Percentiles rank a stretch among this genome's conserved stretches.
phyloP scores from a whole-genome alignment of 805 yeast genomes.

The Ogataea pignaliae region DNA sequence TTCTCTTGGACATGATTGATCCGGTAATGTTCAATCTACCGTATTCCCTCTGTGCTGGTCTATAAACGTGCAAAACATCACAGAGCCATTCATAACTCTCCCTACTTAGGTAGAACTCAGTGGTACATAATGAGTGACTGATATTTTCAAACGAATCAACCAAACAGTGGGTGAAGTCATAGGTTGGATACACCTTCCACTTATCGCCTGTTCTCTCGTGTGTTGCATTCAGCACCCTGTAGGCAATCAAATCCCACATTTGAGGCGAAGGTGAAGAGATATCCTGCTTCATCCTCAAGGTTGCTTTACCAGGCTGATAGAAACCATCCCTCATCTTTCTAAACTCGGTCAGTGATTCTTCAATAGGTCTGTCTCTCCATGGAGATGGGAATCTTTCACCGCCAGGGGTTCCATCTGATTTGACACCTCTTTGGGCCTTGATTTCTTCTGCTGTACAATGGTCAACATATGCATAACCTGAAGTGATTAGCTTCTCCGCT shows the following conservation, averaged over 20 bases:
- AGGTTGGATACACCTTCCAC: conserved; percentile 98
- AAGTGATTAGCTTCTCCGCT: conserved; percentile 74
- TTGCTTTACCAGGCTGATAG: conserved; percentile 87
- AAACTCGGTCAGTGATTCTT: conserved; percentile 74
- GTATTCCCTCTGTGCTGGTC: conserved; percentile 98
- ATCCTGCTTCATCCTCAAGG: conserved; percentile 95
- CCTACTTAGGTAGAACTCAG: conserved; percentile 87
- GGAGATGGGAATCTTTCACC: conserved; percentile 84
- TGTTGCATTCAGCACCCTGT: conserved; percentile 85
- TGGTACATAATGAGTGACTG: conserved; percentile 92
- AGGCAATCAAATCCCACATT: conserved; percentile 99
- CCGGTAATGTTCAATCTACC: conserved; percentile 96
- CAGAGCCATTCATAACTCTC: conserved; percentile 98
- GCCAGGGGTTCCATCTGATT: conserved; percentile 88
- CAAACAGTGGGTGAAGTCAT: conserved; percentile 98
- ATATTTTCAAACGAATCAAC: conserved; percentile 97
- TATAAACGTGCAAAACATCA: conserved; percentile 88
- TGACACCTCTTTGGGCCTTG: conserved; percentile 83
- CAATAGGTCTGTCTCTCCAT: conserved; percentile 66
- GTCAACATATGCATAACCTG: conserved; percentile 83
- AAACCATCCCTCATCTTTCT: conserved; percentile 89
- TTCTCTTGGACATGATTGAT: conserved; percentile 90
- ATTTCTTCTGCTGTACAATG: conserved; percentile 92
- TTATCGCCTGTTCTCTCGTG: conserved; percentile 96
- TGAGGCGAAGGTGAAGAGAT: conserved; percentile 88